Conservation (phyloP, 140 eudicot species). For the Bidens hawaiensis region DNA sequence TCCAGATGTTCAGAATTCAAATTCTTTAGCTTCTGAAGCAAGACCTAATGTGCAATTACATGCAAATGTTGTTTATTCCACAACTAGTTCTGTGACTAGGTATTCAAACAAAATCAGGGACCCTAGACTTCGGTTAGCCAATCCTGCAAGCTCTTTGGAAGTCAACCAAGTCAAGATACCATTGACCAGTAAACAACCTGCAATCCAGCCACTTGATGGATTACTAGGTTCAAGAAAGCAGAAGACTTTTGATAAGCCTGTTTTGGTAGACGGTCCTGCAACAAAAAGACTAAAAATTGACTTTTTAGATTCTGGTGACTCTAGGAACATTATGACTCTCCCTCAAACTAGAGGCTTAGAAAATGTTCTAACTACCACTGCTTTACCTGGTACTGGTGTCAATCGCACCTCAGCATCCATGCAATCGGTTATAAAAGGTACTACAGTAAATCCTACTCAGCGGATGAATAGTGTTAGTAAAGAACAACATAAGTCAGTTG, state of each 20-base stretch:
- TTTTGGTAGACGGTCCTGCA: constrained; percentile 56
- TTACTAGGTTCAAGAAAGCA: constrained; percentile 37
- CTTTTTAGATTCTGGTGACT: constrained; percentile 17
- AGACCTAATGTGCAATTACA: constrained; percentile 30
- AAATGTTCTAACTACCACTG: constrained; percentile 25
- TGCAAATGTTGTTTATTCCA: constrained; percentile 29
- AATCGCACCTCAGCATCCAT: constrained; percentile 47
- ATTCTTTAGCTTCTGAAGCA: constrained; percentile 8
- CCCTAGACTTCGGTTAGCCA: constrained; percentile 77
- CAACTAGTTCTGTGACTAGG: constrained; percentile 32
- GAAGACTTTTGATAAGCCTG: constrained; percentile 38
- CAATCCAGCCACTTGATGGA: constrained; percentile 27
- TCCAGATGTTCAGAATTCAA: constrained; percentile 17
- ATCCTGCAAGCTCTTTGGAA: constrained; percentile 30
- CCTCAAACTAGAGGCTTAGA: constrained; percentile 36
- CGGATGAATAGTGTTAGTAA: constrained; percentile 60
- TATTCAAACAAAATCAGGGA: constrained; percentile 59
- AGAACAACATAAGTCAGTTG: constrained; percentile 52
- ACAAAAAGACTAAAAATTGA: constrained; percentile 52
- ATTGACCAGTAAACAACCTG: constrained; percentile 23
- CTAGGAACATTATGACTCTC: constrained; percentile 22
- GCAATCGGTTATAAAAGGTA: constrained; percentile 66
- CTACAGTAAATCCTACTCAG: constrained; percentile 71
- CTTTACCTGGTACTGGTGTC: constrained; percentile 27
- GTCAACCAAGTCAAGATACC: constrained; percentile 31